Evolutionary conservation across 129 eudicot species (phyloP).

Genomic region (Artemisia annua): DNA sequence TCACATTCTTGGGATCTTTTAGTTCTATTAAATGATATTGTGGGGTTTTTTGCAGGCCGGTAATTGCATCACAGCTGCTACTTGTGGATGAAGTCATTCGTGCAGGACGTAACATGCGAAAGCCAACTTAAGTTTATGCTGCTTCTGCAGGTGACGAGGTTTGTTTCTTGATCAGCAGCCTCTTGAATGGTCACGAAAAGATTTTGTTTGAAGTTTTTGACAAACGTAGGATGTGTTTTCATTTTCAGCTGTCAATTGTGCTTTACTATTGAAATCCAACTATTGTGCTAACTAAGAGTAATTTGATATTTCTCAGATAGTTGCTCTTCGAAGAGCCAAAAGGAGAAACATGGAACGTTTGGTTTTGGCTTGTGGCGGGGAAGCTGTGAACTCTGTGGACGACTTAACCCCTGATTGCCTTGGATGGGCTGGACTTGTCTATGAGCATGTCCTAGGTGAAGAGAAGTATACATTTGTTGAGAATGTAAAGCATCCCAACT

Average conservation of each 20-base stretch:
- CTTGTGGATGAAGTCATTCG: constrained; percentile 95
- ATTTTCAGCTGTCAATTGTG: constrained; percentile 12
- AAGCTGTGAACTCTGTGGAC: constrained; percentile 91
- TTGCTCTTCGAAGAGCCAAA: constrained; percentile 96
- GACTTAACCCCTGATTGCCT: constrained; percentile 80
- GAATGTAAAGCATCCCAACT: constrained; percentile 80
- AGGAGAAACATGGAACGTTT: constrained; percentile 92
- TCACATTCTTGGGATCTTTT: background rate
- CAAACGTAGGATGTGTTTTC: constrained; percentile 14
- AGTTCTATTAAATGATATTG: background rate
- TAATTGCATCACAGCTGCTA: constrained; percentile 79
- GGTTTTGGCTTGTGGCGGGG: constrained; percentile 95
- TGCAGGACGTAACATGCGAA: constrained; percentile 96
- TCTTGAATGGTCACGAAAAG: constrained; percentile 17
- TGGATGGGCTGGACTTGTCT: constrained; percentile 98
- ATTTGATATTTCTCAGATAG: constrained; percentile 42
- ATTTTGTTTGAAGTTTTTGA: constrained; percentile 30
- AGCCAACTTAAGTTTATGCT: constrained; percentile 40
- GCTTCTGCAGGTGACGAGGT: background rate
- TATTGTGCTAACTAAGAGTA: too few species aligned
- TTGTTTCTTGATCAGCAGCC: constrained; percentile 5
- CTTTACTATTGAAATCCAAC: background rate
- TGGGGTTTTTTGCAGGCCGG: constrained; percentile 54
- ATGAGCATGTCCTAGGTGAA: constrained; percentile 97
- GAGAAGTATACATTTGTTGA: constrained; percentile 93